Conservation (phyloP, 2,329 filamentous ascomycete genomes). For the Hypoxylon sp. region DNA sequence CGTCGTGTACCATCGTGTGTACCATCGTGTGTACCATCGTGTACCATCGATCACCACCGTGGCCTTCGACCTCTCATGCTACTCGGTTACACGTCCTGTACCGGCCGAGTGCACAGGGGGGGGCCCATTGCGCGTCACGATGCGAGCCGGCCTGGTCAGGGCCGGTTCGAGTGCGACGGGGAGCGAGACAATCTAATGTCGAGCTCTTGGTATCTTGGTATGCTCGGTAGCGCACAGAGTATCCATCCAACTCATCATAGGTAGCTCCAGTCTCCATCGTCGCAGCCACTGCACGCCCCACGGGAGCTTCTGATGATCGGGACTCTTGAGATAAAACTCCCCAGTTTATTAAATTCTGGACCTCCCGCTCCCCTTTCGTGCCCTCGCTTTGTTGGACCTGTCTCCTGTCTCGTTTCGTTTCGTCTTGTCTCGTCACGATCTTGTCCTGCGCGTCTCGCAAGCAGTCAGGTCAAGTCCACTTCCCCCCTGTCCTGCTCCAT, state of each 20-base stretch:
- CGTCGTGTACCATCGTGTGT: slow-evolving; percentile 19
- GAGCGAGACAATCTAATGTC: too few relatives aligned
- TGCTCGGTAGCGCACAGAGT: neutral
- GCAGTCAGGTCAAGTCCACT: too few relatives aligned
- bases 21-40: slow-evolving; percentile 1
- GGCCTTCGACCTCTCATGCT: neutral
- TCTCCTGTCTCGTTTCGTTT: neutral
- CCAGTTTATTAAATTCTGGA: slow-evolving; percentile 39
- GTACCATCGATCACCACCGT: slow-evolving; percentile 25
- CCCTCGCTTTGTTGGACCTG: slow-evolving; percentile 28
- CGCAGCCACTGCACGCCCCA: neutral
- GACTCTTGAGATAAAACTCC: slow-evolving; percentile 19
- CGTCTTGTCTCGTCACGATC: neutral
- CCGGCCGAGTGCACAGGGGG: too few relatives aligned
- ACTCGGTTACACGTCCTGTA: slow-evolving; percentile 1
- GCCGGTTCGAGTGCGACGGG: too few relatives aligned
- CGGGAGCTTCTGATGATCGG: slow-evolving; percentile 33
- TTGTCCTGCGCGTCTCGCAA: neutral
- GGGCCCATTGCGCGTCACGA: slow-evolving; percentile 33
- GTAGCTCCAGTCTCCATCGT: neutral
- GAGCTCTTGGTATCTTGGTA: neutral
- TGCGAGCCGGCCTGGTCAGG: slow-evolving; percentile 16
- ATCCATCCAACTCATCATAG: too few relatives aligned
- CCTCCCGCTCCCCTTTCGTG: slow-evolving; percentile 33
- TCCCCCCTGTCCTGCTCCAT: too few relatives aligned